Evolutionary conservation across 2,329 filamentous ascomycete genomes (phyloP).

Genomic region (Fusarium pseudocircinatum): DNA sequence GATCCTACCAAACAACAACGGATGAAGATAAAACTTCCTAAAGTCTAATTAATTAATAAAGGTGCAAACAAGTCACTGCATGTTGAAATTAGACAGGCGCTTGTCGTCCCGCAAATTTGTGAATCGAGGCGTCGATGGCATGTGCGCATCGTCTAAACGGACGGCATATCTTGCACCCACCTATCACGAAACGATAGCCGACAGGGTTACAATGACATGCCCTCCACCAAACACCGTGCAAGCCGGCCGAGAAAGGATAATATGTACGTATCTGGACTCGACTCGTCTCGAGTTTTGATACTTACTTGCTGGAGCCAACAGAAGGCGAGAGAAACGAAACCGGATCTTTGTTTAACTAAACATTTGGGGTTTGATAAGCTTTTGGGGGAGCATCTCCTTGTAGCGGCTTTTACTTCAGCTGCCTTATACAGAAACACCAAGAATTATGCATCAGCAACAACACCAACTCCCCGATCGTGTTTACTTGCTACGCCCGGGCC

Average conservation of each 20-base stretch:
- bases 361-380: conserved; percentile 26
- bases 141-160: conserved; percentile 30
- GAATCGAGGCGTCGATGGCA: conserved; percentile 30
- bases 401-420: neutral
- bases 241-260: conserved; percentile 7
- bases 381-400: neutral
- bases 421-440: neutral
- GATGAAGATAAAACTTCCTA: conserved; percentile 6
- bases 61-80: conserved; percentile 22
- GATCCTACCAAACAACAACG: neutral
- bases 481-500: conserved; percentile 23
- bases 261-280: neutral
- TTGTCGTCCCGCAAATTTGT: conserved; percentile 29
- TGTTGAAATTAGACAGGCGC: conserved; percentile 33
- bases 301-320: neutral
- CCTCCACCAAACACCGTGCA: conserved; percentile 29
- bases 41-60: conserved; percentile 12
- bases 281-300: neutral
- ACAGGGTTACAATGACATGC: conserved; percentile 29
- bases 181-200: conserved; percentile 37
- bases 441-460: neutral
- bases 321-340: conserved; percentile 38
- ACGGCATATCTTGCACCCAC: conserved; percentile 45
- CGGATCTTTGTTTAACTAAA: conserved; percentile 45
- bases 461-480: conserved; percentile 1